Percentiles rank a stretch among this genome's conserved stretches.
Evolutionary conservation across 73 alveolate species (phyloP).

Genomic region (Tetrahymena thermophila): DNA sequence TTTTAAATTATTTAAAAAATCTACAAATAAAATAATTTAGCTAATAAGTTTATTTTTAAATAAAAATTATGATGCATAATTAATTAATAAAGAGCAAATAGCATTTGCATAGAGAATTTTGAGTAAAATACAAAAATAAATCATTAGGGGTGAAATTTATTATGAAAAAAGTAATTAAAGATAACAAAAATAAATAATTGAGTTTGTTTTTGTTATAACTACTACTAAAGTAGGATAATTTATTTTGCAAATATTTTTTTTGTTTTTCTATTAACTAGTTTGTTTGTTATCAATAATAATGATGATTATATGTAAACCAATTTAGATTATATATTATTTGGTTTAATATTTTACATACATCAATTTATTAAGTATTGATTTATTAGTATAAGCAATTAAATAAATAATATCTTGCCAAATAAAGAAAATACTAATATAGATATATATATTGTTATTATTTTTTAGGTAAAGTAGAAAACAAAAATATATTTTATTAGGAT

Average conservation of each 20-base stretch:
- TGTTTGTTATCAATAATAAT: no score
- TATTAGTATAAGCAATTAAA: not conserved
- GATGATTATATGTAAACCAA: no score
- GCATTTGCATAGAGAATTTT: not conserved
- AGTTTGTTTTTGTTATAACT: not conserved
- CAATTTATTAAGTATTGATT: not conserved
- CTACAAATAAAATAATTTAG: no score
- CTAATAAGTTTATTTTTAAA: no score
- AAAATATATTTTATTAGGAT: not conserved
- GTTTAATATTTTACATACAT: not conserved
- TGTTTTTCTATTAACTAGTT: no score
- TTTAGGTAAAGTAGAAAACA: not conserved
- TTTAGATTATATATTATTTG: not conserved
- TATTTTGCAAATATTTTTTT: not conserved
- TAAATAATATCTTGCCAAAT: not conserved
- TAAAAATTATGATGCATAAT: no score
- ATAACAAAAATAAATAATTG: not conserved
- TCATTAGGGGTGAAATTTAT: not conserved
- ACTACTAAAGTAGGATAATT: not conserved
- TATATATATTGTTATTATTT: no score
- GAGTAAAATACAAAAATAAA: not conserved
- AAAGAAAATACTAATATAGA: not conserved
- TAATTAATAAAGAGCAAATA: not conserved
- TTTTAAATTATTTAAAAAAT: no score
- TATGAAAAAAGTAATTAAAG: not conserved